A percentile compares a stretch with the other conserved stretches of the same genome.
These are phyloP conservation scores for Orychophragmus violaceus DNA, from an alignment of 345 rosid species.

Conservation along the genomic window DNA sequence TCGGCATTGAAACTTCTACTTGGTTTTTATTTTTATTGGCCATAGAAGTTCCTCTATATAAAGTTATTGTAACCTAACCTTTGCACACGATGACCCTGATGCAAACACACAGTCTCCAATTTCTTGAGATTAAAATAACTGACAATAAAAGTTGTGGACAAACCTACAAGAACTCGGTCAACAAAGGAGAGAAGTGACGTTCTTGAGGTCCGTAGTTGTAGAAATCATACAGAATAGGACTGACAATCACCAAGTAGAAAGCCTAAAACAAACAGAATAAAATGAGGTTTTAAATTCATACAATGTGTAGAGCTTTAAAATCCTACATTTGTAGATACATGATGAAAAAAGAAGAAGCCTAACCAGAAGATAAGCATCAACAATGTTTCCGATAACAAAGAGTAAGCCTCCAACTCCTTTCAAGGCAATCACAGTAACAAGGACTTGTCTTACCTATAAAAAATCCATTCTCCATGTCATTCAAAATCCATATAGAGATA, in stretches of 20 bases:
- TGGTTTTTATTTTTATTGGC: too few relatives aligned
- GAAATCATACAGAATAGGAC: conserved; percentile 81
- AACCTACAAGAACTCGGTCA: conserved; percentile 66
- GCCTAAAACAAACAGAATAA: conserved; percentile 36
- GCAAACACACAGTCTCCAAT: background rate
- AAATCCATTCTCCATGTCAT: conserved; percentile 3
- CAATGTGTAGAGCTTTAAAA: background rate
- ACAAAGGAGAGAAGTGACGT: conserved; percentile 38
- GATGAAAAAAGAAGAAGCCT: conserved; percentile 28
- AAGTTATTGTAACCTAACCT: too few relatives aligned
- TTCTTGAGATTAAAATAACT: background rate
- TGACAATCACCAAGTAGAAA: conserved; percentile 46
- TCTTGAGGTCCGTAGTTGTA: conserved; percentile 55
- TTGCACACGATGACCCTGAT: too few relatives aligned
- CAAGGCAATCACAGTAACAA: conserved; percentile 33
- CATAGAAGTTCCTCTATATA: too few relatives aligned
- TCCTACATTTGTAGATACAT: background rate
- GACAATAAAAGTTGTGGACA: background rate
- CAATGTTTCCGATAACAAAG: conserved; percentile 62
- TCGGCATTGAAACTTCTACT: too few relatives aligned
- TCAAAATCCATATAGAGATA: background rate
- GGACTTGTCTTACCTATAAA: conserved; percentile 50
- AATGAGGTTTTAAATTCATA: background rate
- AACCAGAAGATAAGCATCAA: conserved; percentile 80
- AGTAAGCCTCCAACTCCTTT: conserved; percentile 80